These are phyloP conservation scores for Cinnamomum micranthum DNA, from an alignment of 164 flowering plant species.

Conservation along the genomic window DNA sequence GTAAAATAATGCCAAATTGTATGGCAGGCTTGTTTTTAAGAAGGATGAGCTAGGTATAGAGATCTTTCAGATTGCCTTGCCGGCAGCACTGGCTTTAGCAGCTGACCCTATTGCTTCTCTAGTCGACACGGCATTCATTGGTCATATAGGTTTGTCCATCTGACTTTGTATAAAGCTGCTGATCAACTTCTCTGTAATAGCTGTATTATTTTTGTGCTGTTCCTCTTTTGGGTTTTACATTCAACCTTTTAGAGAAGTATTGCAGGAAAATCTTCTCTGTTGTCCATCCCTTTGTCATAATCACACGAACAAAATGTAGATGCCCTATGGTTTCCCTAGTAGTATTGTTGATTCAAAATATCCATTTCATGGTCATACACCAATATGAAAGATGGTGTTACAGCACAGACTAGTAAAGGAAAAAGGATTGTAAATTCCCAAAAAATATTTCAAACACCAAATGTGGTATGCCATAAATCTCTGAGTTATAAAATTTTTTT, in stretches of 20 bases:
- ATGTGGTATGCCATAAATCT: too few species aligned
- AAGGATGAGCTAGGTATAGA: conserved; percentile 67
- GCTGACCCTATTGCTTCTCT: conserved; percentile 92
- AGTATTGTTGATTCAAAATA: background rate
- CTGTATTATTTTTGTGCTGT: background rate
- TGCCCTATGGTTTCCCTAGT: background rate
- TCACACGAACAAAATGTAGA: background rate
- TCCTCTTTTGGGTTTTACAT: too few species aligned
- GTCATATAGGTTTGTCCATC: conserved; percentile 56
- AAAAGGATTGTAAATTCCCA: too few species aligned
- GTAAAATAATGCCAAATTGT: background rate
- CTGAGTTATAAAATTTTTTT: too few species aligned
- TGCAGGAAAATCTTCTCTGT: background rate
- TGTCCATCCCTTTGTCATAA: background rate
- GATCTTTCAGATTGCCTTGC: conserved; percentile 64
- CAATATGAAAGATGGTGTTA: too few species aligned
- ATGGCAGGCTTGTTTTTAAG: conserved; percentile 42
- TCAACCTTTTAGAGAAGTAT: background rate
- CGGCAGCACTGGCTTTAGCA: conserved; percentile 78
- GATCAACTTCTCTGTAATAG: background rate
- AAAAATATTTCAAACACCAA: too few species aligned
- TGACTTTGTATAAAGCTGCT: background rate
- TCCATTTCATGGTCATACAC: too few species aligned
- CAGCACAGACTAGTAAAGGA: too few species aligned
- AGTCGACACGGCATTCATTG: conserved; percentile 82